Evolutionary conservation across 257 asterid genomes (phyloP), one percentile per base, ranked within the genome.

Genomic region (Solanum rostratum): DNA sequence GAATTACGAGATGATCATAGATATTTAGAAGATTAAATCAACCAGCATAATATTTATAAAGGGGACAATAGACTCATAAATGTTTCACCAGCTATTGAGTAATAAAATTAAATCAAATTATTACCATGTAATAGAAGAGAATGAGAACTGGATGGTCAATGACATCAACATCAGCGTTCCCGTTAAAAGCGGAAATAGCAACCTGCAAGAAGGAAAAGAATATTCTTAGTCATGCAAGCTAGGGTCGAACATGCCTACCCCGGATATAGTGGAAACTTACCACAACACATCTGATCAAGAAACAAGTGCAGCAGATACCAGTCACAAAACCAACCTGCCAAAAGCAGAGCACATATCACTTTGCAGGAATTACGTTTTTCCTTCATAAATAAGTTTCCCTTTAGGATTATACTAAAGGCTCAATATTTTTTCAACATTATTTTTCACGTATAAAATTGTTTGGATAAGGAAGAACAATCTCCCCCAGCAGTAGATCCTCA

Each of bases 271-370:
- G 27, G 29, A 19, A 74, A 66, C 90, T 86, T 59, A 89, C 91
- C 91, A 89, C 74, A 14, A 84, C 10, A 90, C 90, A 89, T 88
- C 90, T 84, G 37, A 87, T 87, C 88, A 89, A 46, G 90, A 89
- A 89, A 85, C 90, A 89, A 46, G 88, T 74, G 86, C 88, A 87
- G 86, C 91, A 89, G 68, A 89, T 86, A 33, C 85, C 88, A 7
- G 89, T 89, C 86, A 89, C 90, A 10, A 65, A 89, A 50, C 90
- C 91, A 33, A 89, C 91, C 90, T 89, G 87, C 85, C 87, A n/a
- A 29, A 79, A 55, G 30, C 20, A 39, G 18, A 81, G 29, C 27
- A n/a, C 18, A 41, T 59, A 59, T 24, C 70, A 80, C 20, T 20
- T n/a, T 2, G 14, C 8, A 30, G 73, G 52, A 33, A 57, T 18